These are phyloP conservation scores for Fonsecaea erecta DNA, from an alignment of 2,329 filamentous ascomycete species.

Conservation along the genomic window DNA sequence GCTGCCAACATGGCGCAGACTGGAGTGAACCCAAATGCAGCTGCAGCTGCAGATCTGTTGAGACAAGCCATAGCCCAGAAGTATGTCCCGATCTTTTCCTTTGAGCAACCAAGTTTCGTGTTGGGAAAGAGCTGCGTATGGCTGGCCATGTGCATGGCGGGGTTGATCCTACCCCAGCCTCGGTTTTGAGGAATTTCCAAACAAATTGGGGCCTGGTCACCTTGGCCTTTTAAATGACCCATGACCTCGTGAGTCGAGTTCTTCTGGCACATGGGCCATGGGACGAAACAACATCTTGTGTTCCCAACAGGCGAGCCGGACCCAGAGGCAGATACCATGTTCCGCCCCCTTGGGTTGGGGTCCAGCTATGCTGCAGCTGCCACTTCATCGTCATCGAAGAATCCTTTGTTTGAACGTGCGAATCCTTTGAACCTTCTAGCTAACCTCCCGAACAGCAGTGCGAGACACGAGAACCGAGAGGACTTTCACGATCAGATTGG, in stretches of 20 bases:
- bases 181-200: slow-evolving; percentile 12
- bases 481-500: slow-evolving; percentile 56
- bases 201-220: background rate
- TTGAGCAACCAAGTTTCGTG: slow-evolving; percentile 21
- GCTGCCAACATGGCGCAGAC: slow-evolving; percentile 37
- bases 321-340: slow-evolving; percentile 5
- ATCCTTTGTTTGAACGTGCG: slow-evolving; percentile 17
- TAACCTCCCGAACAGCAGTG: slow-evolving; percentile 34
- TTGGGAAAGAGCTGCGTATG: slow-evolving; percentile 17
- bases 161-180: slow-evolving; percentile 17
- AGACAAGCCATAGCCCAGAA: slow-evolving; percentile 63
- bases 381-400: background rate
- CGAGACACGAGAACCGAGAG: slow-evolving; percentile 42
- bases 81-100: slow-evolving; percentile 51
- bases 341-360: background rate
- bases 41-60: slow-evolving; percentile 61
- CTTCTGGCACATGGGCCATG: background rate
- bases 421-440: slow-evolving; percentile 15
- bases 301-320: background rate
- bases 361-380: slow-evolving; percentile 9
- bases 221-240: background rate
- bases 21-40: slow-evolving; percentile 52
- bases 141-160: slow-evolving; percentile 8
- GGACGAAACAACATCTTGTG: background rate
- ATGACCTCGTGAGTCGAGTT: background rate